These are phyloP conservation scores for Paulownia fortunei DNA, from an alignment of 257 asterid genomes.

Conservation along the genomic window DNA sequence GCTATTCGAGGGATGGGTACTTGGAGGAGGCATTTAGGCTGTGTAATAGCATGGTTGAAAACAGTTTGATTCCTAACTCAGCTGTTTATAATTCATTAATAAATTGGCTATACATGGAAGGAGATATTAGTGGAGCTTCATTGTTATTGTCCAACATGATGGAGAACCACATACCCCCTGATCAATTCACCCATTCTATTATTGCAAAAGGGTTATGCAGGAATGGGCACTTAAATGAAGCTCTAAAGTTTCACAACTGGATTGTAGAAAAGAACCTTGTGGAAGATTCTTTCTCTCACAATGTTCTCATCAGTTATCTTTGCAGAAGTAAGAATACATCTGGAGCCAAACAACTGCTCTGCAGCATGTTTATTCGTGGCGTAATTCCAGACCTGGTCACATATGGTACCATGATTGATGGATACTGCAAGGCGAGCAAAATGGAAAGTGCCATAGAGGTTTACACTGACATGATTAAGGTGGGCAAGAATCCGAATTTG, in stretches of 20 bases:
- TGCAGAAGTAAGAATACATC: conserved; percentile 48
- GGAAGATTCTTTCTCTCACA: conserved; percentile 60
- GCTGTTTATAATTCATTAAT: conserved; percentile 70
- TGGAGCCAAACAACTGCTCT: conserved; percentile 61
- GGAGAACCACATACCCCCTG: conserved; percentile 53
- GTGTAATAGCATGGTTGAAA: conserved; percentile 63
- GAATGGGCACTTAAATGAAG: conserved; percentile 56
- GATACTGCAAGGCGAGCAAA: conserved; percentile 58
- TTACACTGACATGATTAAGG: conserved; percentile 57
- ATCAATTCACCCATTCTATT: conserved; percentile 62
- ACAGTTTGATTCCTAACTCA: conserved; percentile 57
- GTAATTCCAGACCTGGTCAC: conserved; percentile 67
- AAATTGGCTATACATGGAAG: conserved; percentile 73
- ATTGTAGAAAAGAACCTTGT: conserved; percentile 42
- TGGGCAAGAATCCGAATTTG: conserved; percentile 57
- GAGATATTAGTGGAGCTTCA: conserved; percentile 63
- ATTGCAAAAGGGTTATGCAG: conserved; percentile 64
- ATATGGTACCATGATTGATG: conserved; percentile 70
- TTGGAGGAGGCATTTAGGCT: conserved; percentile 69
- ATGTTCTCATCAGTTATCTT: conserved; percentile 64
- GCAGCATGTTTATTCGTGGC: conserved; percentile 83
- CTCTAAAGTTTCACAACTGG: conserved; percentile 53
- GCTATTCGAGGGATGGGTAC: conserved; percentile 63
- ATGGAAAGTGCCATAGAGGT: conserved; percentile 46
- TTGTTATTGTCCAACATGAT: conserved; percentile 66